Percentiles rank a stretch among this genome's conserved stretches.
These are phyloP conservation scores for Planoprotostelium fungivorum DNA, from an alignment of 78 protist genomes.

Conservation along the genomic window DNA sequence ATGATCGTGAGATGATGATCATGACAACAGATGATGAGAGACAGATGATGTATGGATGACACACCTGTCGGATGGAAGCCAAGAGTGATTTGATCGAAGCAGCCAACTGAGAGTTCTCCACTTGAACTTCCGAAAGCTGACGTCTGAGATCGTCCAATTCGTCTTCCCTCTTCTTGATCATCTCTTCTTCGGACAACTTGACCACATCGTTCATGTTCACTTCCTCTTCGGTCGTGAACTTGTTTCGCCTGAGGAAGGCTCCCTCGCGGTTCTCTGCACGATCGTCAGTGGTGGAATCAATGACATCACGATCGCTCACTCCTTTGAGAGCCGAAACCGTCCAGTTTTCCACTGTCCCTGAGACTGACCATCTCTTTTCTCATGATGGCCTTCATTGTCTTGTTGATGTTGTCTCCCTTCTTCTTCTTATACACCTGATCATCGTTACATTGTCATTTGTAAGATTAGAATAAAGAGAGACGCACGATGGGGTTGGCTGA, in stretches of 20 bases:
- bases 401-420: slow-evolving; percentile 5
- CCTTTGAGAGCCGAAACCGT: not conserved
- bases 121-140: not conserved
- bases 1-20: too few species aligned
- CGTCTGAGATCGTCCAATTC: slow-evolving; percentile 24
- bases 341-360: not conserved
- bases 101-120: not conserved
- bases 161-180: slow-evolving; percentile 24
- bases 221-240: slow-evolving; percentile 35
- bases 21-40: too few species aligned
- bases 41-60: not conserved
- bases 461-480: not conserved
- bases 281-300: not conserved
- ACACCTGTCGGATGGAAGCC: not conserved
- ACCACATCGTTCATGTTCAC: not conserved
- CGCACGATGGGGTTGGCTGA: slow-evolving; percentile 28
- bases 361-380: slow-evolving; percentile 7
- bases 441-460: not conserved
- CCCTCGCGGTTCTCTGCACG: slow-evolving; percentile 16
- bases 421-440: slow-evolving; percentile 2
- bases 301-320: not conserved
- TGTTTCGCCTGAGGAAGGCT: slow-evolving; percentile 31
- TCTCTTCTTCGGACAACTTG: slow-evolving; percentile 43
- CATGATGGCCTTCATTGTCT: slow-evolving; percentile 23
- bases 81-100: not conserved